Evolutionary conservation across 1,284 basidiomycete genomes (phyloP), one percentile per base, ranked within the genome.

Genomic region (Inonotus hispidus): DNA sequence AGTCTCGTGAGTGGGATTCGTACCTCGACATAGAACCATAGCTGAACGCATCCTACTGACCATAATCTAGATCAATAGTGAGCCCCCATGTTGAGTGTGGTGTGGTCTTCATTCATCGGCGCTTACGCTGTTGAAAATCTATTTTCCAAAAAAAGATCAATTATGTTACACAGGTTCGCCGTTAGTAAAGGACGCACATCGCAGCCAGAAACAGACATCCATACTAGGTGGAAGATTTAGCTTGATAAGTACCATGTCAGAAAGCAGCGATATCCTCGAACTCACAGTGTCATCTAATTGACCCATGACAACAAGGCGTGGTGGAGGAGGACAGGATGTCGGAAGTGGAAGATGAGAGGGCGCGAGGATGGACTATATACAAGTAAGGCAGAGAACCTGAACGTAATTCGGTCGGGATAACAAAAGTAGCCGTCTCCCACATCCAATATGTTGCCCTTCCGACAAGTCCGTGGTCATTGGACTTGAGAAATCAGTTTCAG

Each of bases 1-100:
- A n/a, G n/a, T n/a, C n/a, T n/a, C n/a, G n/a, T n/a, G n/a, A n/a
- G n/a, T 23, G 23, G n/a, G 21, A 39, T 6, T 43, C 54, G 54
- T 19, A 56, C 55, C 16, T 61, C 55, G 46, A 43, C 39, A 23
- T 56, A 56, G 13, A 56, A 32, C 38, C 29, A 45, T 25, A 56
- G 27, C 8, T 56, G 55, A 16, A 35, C 21, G 19, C 41, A 43
- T 23, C 23, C 25, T 2, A 35, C 41, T n/a, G 38, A 39, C 55
- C 55, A 56, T 2, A 56, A 23, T 11, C 55, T 56, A 39, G 5
- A 19, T 10, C 13, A 1, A 45, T 32, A 21, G 43, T 46, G 25
- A 56, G 11, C 7, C 14, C 13, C 25, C 11, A 16, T 13, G 27
- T 25, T 25, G 5, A 16, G 16, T 19, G 25, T 3, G 6, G 35